Conservation (phyloP, 139 green algal species). For the Tetraselmis striata region DNA sequence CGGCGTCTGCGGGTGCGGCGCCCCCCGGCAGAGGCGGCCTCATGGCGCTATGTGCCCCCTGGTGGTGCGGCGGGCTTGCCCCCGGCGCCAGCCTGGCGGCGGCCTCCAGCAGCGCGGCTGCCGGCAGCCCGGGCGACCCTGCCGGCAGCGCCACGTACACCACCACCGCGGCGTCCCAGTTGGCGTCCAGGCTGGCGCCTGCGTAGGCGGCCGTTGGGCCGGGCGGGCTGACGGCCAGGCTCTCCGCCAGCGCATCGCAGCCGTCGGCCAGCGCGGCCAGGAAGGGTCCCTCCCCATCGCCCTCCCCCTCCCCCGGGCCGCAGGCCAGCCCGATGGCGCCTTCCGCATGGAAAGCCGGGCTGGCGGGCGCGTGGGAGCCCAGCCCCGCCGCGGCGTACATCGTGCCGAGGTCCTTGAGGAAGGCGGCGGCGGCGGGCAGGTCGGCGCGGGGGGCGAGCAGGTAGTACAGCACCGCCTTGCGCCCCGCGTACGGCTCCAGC, state of each 20-base stretch:
- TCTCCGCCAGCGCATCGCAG: conserved; percentile 13
- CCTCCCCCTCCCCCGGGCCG: neutral
- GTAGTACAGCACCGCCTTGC: conserved; percentile 19
- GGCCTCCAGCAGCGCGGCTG: conserved; percentile 6
- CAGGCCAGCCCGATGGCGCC: neutral
- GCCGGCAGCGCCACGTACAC: conserved; percentile 16
- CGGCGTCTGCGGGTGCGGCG: too few species aligned
- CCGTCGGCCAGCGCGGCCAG: conserved; percentile 5
- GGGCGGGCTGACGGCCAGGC: conserved; percentile 12
- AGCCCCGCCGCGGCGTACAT: conserved; percentile 15
- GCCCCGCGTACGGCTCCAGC: conserved; percentile 12
- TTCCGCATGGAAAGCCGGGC: neutral
- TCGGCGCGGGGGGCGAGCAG: conserved; percentile 8
- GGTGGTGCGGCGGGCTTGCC: neutral
- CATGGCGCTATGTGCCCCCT: too few species aligned
- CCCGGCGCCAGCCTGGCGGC: conserved; percentile 20
- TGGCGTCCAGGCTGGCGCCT: neutral
- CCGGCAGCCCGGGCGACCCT: neutral
- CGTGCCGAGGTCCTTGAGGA: conserved; percentile 3
- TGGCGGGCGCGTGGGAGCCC: conserved; percentile 1
- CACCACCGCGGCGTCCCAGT: neutral
- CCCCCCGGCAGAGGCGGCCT: too few species aligned
- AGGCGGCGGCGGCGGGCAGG: neutral
- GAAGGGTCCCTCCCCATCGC: neutral
- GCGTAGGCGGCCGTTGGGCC: conserved; percentile 4